These are phyloP conservation scores for Tolypocladium capitatum DNA, from an alignment of 2,329 filamentous ascomycete genomes.

Conservation along the genomic window DNA sequence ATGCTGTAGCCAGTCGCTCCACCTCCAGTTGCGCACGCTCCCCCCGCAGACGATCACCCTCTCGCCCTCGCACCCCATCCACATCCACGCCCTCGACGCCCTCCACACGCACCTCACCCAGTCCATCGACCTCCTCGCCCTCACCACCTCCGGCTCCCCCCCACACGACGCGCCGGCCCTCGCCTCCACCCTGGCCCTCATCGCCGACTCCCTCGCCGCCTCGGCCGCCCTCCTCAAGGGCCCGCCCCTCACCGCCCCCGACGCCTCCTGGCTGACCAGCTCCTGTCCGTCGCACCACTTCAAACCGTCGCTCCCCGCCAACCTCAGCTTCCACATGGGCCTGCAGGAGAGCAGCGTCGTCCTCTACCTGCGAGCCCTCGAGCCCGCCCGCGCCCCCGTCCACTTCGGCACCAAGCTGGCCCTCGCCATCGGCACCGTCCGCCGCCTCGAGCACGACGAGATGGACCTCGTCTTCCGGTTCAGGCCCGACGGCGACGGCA, in stretches of 20 bases:
- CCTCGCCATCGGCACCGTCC: constrained; percentile 51
- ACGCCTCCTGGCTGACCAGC: constrained; percentile 29
- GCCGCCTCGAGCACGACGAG: constrained; percentile 64
- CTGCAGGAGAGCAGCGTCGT: constrained; percentile 60
- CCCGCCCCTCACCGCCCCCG: constrained; percentile 24
- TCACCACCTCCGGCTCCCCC: constrained; percentile 54
- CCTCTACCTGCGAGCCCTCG: constrained; percentile 55
- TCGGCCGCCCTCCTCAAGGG: constrained; percentile 43
- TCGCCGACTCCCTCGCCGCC: constrained; percentile 40
- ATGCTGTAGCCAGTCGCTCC: constrained; percentile 40
- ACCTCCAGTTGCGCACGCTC: constrained; percentile 62
- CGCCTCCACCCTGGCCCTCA: constrained; percentile 39
- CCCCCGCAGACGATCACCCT: constrained; percentile 36
- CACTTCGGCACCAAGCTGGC: constrained; percentile 55
- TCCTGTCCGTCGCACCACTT: constrained; percentile 33
- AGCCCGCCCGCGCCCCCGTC: constrained; percentile 49
- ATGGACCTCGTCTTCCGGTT: constrained; percentile 64
- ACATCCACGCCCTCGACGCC: constrained; percentile 55
- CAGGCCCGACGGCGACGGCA: constrained; percentile 18
- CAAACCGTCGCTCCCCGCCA: constrained; percentile 32
- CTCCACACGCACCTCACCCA: constrained; percentile 70
- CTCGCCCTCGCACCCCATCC: constrained; percentile 34
- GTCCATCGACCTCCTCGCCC: constrained; percentile 68
- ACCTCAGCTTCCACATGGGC: constrained; percentile 61
- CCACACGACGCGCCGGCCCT: constrained; percentile 40